These are phyloP conservation scores for Juglanconis sp. DNA, from an alignment of 2,329 filamentous ascomycete species.

Conservation along the genomic window DNA sequence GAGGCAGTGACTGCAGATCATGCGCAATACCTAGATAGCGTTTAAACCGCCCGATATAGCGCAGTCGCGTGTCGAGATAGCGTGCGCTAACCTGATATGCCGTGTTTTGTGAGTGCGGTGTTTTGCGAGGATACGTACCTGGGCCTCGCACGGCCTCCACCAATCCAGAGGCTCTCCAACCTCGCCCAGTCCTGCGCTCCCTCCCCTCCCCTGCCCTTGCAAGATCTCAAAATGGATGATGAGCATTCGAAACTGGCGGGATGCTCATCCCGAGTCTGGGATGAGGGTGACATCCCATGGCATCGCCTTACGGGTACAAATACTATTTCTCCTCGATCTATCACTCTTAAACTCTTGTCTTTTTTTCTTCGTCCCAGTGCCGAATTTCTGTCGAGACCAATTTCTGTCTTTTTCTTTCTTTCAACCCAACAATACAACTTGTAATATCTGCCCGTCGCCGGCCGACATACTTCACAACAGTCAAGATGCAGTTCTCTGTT, in stretches of 20 bases:
- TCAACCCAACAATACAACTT: slow-evolving; percentile 25
- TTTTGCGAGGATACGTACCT: neutral
- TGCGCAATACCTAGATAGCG: neutral
- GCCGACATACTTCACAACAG: slow-evolving; percentile 38
- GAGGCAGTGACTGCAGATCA: neutral
- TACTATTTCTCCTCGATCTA: slow-evolving; percentile 16
- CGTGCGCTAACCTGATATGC: neutral
- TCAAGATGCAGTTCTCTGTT: slow-evolving; percentile 49
- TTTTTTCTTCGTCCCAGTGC: slow-evolving; percentile 10
- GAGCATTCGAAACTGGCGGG: slow-evolving; percentile 14
- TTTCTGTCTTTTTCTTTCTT: slow-evolving; percentile 24
- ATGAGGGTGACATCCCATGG: slow-evolving; percentile 11
- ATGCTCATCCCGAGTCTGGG: slow-evolving; percentile 15
- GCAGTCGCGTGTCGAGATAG: neutral
- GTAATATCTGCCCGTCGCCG: slow-evolving; percentile 45
- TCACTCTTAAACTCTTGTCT: neutral
- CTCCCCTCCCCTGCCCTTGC: slow-evolving; percentile 2
- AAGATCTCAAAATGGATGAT: slow-evolving; percentile 3
- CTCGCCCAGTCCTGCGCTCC: neutral
- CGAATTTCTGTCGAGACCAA: slow-evolving; percentile 10
- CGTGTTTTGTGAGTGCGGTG: neutral
- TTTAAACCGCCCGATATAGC: neutral
- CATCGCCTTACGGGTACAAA: slow-evolving; percentile 19
- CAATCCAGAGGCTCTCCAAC: neutral
- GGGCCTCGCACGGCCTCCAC: neutral